Conservation (phyloP, 805 yeast species). For the Pichia paraexigua region DNA sequence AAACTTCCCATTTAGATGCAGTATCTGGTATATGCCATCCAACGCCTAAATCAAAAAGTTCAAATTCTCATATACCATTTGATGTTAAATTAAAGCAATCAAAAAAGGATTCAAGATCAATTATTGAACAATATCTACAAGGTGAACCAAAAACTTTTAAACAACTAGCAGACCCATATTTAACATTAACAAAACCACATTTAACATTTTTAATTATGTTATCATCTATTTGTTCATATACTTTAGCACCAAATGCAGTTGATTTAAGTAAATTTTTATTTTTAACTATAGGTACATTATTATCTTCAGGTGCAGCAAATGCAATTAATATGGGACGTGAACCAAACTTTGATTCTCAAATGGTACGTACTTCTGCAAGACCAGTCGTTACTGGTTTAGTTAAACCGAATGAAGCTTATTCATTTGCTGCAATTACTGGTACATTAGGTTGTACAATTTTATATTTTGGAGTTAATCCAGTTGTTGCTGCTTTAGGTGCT, state of each 20-base stretch:
- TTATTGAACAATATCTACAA: slow-evolving; percentile 17
- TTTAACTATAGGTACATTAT: slow-evolving; percentile 75
- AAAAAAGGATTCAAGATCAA: slow-evolving; percentile 12
- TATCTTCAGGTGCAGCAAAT: slow-evolving; percentile 90
- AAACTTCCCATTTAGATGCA: slow-evolving; percentile 3
- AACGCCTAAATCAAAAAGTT: neutral
- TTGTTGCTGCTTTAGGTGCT: slow-evolving; percentile 76
- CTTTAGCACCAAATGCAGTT: slow-evolving; percentile 78
- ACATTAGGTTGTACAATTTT: slow-evolving; percentile 59
- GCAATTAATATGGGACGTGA: slow-evolving; percentile 97
- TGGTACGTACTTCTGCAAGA: slow-evolving; percentile 81
- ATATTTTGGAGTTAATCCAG: slow-evolving; percentile 75
- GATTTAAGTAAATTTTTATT: slow-evolving; percentile 62
- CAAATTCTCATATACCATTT: slow-evolving; percentile 40
- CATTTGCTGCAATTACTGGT: slow-evolving; percentile 74
- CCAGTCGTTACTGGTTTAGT: slow-evolving; percentile 85
- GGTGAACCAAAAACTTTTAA: slow-evolving; percentile 27
- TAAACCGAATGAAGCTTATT: slow-evolving; percentile 67
- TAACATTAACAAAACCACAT: slow-evolving; percentile 85
- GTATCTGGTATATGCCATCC: slow-evolving; percentile 34
- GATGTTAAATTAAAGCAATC: slow-evolving; percentile 38
- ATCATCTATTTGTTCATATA: slow-evolving; percentile 90
- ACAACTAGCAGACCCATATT: slow-evolving; percentile 48
- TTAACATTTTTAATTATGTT: slow-evolving; percentile 81
- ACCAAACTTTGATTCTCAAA: slow-evolving; percentile 76